These are phyloP conservation scores for Mortierella hygrophila DNA, from an alignment of 192 early-diverging fungal species.

Conservation along the genomic window DNA sequence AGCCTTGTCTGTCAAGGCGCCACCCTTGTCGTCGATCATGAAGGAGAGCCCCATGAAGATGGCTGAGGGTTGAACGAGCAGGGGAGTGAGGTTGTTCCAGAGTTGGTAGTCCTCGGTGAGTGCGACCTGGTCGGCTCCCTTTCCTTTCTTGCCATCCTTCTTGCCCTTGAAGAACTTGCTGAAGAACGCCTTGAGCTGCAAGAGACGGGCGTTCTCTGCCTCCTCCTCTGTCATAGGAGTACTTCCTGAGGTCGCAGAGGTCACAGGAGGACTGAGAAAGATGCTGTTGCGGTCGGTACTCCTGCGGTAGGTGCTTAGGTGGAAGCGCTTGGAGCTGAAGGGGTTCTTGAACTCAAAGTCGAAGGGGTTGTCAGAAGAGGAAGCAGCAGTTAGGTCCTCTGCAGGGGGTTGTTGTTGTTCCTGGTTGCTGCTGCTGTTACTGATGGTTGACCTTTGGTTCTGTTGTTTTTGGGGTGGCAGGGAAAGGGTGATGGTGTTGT, in stretches of 20 bases:
- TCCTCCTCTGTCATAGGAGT: constrained; percentile 16
- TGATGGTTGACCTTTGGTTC: background rate
- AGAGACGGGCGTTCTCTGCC: constrained; percentile 22
- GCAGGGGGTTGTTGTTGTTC: constrained; percentile 8
- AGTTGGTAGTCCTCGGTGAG: constrained; percentile 42
- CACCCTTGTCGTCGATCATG: constrained; percentile 54
- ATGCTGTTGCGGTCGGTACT: constrained; percentile 21
- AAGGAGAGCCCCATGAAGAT: constrained; percentile 55
- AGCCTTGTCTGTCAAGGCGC: constrained; percentile 16
- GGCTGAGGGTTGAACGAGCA: constrained; percentile 46
- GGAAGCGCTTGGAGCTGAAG: constrained; percentile 23
- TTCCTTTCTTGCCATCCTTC: constrained; percentile 41
- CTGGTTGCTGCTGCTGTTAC: background rate
- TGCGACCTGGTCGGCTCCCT: constrained; percentile 27
- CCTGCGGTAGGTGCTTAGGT: constrained; percentile 25
- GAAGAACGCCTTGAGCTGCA: constrained; percentile 40
- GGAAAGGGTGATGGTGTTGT: background rate
- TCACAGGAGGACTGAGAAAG: background rate
- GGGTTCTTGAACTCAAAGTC: constrained; percentile 45
- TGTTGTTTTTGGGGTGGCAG: background rate
- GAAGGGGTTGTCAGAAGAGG: constrained; percentile 28
- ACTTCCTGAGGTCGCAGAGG: background rate
- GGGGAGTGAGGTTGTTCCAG: constrained; percentile 39
- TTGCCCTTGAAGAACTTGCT: constrained; percentile 51
- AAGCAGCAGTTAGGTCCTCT: background rate